phyloP scores from a whole-genome alignment of 139 green algal species.

The Cymbomonas tetramitiformis region DNA sequence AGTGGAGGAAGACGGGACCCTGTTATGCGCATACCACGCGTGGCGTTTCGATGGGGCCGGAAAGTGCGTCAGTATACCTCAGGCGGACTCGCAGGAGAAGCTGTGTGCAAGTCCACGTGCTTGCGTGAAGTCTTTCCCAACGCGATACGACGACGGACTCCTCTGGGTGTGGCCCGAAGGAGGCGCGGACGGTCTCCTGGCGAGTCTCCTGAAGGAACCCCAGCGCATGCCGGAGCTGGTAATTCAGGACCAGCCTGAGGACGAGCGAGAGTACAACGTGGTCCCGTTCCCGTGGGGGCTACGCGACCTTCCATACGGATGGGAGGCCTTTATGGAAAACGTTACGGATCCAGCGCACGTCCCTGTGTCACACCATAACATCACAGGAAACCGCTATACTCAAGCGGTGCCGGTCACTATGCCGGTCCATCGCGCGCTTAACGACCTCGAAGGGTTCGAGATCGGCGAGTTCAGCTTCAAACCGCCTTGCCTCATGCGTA shows the following conservation, averaged over 20 bases:
- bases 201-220: not conserved
- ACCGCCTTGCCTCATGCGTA: slow-evolving; percentile 15
- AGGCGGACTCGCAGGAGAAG: not conserved
- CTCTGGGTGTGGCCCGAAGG: slow-evolving; percentile 22
- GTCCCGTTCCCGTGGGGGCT: slow-evolving; percentile 4
- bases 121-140: slow-evolving; percentile 12
- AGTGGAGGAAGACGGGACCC: slow-evolving; percentile 16
- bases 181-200: not conserved
- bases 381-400: slow-evolving; percentile 11
- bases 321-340: slow-evolving; percentile 34
- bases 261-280: not conserved
- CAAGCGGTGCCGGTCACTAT: not conserved
- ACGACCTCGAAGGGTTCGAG: not conserved
- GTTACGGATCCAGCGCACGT: slow-evolving; percentile 29
- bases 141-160: slow-evolving; percentile 10
- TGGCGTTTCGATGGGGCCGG: slow-evolving; percentile 26
- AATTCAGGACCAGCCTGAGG: too few species aligned
- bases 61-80: slow-evolving; percentile 16
- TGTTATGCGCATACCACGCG: slow-evolving; percentile 34
- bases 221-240: slow-evolving; percentile 10
- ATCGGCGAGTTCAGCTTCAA: slow-evolving; percentile 17
- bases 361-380: slow-evolving; percentile 15
- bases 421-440: too few species aligned
- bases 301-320: slow-evolving; percentile 24
- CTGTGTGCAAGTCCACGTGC: slow-evolving; percentile 6